These are phyloP conservation scores for Nicotiana tomentosiformis DNA, from an alignment of 257 asterid genomes.

Conservation along the genomic window DNA sequence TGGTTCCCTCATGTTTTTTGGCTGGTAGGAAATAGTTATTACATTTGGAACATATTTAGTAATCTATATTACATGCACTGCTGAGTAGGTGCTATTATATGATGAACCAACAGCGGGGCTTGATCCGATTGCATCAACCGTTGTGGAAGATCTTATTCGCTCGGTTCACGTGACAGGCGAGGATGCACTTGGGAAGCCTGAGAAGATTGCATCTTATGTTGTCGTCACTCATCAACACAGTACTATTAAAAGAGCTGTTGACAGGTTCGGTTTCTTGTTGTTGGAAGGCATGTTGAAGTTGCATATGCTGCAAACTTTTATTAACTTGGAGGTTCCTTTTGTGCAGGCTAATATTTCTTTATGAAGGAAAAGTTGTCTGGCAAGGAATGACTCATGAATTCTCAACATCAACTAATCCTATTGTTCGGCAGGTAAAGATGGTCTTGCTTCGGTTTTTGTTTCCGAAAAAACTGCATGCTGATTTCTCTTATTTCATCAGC, in stretches of 20 bases:
- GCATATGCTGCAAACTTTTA: background rate
- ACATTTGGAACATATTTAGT: background rate
- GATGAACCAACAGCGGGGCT: conserved; percentile 99
- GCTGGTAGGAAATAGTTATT: background rate
- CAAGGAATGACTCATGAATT: conserved; percentile 95
- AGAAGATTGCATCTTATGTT: conserved; percentile 85
- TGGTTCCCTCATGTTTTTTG: background rate
- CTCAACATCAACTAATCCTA: conserved; percentile 74
- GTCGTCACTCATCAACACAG: conserved; percentile 98
- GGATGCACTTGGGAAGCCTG: conserved; percentile 88
- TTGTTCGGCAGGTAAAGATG: conserved; percentile 74
- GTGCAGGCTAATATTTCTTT: conserved; percentile 66
- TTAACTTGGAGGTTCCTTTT: conserved; percentile 13
- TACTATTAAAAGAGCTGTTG: conserved; percentile 95
- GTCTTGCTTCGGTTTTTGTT: background rate
- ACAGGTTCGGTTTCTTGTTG: conserved; percentile 50
- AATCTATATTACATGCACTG: background rate
- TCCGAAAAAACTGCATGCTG: background rate
- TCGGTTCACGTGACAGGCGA: conserved; percentile 82
- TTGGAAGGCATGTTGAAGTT: background rate
- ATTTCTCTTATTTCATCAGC: background rate
- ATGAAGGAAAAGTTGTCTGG: conserved; percentile 94
- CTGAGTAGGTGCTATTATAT: conserved; percentile 79
- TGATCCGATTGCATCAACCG: conserved; percentile 99
- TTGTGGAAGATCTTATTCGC: conserved; percentile 97